Evolutionary conservation across 129 eudicot species (phyloP).

Genomic region (Dittrichia graveolens): DNA sequence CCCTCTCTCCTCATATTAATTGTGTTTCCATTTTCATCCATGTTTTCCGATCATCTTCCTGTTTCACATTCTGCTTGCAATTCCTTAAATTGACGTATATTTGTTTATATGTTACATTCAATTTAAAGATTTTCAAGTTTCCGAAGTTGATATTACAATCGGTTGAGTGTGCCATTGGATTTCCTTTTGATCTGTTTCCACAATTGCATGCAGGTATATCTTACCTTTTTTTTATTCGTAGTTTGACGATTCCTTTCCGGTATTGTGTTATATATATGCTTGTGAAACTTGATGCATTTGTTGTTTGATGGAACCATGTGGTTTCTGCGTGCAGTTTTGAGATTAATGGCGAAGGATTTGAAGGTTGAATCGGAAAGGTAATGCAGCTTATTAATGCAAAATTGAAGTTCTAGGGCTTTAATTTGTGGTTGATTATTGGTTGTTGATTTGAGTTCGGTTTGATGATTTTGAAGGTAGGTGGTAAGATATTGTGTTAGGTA

Average conservation of each 20-base stretch:
- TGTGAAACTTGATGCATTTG: conserved; percentile 16
- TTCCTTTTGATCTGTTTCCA: conserved; percentile 17
- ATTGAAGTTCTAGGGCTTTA: conserved; percentile 19
- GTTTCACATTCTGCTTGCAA: conserved; percentile 22
- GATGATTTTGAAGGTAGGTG: neutral
- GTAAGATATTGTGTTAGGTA: neutral
- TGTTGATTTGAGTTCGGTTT: conserved; percentile 12
- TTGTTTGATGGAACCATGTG: neutral
- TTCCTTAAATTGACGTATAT: conserved; percentile 1
- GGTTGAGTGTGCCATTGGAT: conserved; percentile 28
- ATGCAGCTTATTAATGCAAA: conserved; percentile 19
- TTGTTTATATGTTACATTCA: neutral
- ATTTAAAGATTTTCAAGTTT: neutral
- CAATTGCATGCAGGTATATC: conserved; percentile 33
- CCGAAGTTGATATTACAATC: neutral
- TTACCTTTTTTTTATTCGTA: conserved; percentile 6
- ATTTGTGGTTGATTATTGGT: neutral
- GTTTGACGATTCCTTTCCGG: neutral
- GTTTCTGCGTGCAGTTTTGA: conserved; percentile 26
- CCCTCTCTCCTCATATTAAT: neutral
- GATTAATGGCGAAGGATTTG: conserved; percentile 37
- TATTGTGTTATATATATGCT: neutral
- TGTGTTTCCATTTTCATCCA: neutral
- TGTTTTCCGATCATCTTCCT: conserved; percentile 32
- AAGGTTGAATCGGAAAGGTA: conserved; percentile 34